Evolutionary conservation across 768 basidiomycete genomes (phyloP), one percentile per base, ranked within the genome.

Genomic region (Calvatia gigantea): DNA sequence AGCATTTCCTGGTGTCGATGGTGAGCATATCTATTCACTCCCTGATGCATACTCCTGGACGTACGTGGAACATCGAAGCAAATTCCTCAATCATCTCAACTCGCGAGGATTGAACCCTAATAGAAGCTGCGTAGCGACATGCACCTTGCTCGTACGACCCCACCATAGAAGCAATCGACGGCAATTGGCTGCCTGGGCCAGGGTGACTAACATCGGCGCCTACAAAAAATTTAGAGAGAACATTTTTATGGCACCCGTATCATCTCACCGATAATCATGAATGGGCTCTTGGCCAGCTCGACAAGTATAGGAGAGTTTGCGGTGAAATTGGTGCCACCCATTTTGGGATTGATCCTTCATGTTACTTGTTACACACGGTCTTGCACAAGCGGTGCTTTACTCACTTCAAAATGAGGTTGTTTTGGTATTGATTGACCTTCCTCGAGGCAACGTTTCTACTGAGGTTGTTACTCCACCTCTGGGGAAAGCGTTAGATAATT

Each of bases 141-240:
- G 75, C 81, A 0, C 65, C 54, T 0, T 0, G 12, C 50, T 89
- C 83, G 19, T 70, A 69, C 0, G 86, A 88, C 1, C 74, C 81
- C 0, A 89, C 87, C 0, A 89, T 61, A 1, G 79, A 75, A 0
- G 86, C 74, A 0, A 87, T 71, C 0, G 87, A 89, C 0, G 89
- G 82, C 31, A 67, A 60, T 43, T 60, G 46, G 0, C 75, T 60
- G 0, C 85, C 84, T 11, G 86, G 80, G 0, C 77, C 76, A 0
- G 87, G 83, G 58, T 91, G 88, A 6, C 80, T 76, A 0, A 89
- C 77, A 62, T 82, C 83, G 7, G 80, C 80, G n/a, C 83, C 81
- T 82, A 47, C 28, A 14, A 51, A n/a, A n/a, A 45, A 25, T 15
- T 0, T 37, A 11, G 41, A 29, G 31, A 21, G 6, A 7, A 53